phyloP scores from a whole-genome alignment of 768 basidiomycete species.

The Boletus fagicola region DNA sequence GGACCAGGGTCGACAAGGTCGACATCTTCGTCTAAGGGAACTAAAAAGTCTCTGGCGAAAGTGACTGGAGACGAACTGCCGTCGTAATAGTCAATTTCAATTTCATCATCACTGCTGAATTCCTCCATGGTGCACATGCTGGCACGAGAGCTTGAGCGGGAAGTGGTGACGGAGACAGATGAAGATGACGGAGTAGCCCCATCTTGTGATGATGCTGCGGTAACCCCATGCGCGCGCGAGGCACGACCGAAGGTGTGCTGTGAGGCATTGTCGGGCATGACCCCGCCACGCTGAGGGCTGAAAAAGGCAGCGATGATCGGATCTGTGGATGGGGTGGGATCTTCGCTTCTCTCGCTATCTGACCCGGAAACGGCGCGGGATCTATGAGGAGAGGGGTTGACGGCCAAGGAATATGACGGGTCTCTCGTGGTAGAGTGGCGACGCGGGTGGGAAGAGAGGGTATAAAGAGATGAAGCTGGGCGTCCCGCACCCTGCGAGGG shows the following conservation, averaged over 20 bases:
- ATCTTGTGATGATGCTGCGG: constrained; percentile 23
- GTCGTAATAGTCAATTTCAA: constrained; percentile 41
- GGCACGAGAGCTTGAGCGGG: constrained; percentile 34
- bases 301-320: constrained; percentile 23
- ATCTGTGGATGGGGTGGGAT: constrained; percentile 37
- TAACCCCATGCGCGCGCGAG: constrained; percentile 28
- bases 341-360: constrained; percentile 36
- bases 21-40: constrained; percentile 33
- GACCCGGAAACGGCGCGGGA: constrained; percentile 18
- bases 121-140: constrained; percentile 36
- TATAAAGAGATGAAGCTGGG: constrained; percentile 19
- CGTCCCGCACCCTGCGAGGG: constrained; percentile 31
- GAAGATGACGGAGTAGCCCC: constrained; percentile 40
- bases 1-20: constrained; percentile 27
- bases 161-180: constrained; percentile 42
- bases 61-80: constrained; percentile 38
- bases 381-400: background rate
- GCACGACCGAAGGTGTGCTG: constrained; percentile 50
- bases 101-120: constrained; percentile 50
- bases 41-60: constrained; percentile 42
- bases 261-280: constrained; percentile 44
- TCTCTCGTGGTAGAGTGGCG: constrained; percentile 16
- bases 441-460: constrained; percentile 15
- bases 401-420: background rate
- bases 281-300: constrained; percentile 21